Evolutionary conservation across 208 protist species (phyloP).

Genomic region (Wallacemonas sp.): DNA sequence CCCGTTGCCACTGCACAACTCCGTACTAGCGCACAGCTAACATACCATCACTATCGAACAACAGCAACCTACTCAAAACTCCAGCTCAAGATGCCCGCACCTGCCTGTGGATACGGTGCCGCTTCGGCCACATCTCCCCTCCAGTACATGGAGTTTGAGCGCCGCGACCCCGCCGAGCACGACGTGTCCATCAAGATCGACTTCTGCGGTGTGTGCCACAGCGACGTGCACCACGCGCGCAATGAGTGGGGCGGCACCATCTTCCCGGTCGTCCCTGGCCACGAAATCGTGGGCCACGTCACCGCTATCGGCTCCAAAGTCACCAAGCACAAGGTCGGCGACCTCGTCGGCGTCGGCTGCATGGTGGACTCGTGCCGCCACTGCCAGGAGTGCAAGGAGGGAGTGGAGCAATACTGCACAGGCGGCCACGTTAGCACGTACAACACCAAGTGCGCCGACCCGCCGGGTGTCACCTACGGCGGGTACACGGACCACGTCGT

Average conservation of each 20-base stretch:
- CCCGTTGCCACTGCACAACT: too few species aligned
- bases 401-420: constrained; percentile 62
- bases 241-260: constrained; percentile 67
- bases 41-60: too few species aligned
- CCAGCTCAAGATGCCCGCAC: constrained; percentile 49
- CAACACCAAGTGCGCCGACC: constrained; percentile 26
- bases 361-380: constrained; percentile 66
- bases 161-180: constrained; percentile 37
- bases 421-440: constrained; percentile 43
- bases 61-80: too few species aligned
- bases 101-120: constrained; percentile 45
- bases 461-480: constrained; percentile 21
- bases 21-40: too few species aligned
- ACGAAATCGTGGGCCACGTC: constrained; percentile 86
- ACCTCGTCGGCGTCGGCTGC: constrained; percentile 72
- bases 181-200: constrained; percentile 70
- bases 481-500: constrained; percentile 53
- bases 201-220: constrained; percentile 86
- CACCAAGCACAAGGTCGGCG: constrained; percentile 64
- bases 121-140: constrained; percentile 39
- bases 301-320: constrained; percentile 49
- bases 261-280: constrained; percentile 80
- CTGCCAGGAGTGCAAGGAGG: constrained; percentile 49
- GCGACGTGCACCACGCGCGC: constrained; percentile 70
- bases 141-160: constrained; percentile 45